Conservation (phyloP, 2,329 filamentous ascomycete species). For the Arthrinium puccinioides region DNA sequence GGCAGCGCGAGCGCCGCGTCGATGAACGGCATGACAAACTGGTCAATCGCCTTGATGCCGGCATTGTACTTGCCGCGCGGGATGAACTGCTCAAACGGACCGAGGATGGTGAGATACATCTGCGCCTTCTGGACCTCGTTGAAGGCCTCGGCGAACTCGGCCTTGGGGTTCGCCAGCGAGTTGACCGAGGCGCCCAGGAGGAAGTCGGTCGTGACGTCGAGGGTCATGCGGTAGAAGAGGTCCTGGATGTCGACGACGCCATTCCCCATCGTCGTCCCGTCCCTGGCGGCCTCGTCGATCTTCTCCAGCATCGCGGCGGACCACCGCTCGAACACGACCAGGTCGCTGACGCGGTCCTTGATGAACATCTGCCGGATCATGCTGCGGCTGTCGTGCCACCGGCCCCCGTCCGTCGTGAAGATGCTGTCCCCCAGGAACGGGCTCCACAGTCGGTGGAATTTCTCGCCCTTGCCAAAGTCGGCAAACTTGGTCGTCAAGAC, state of each 20-base stretch:
- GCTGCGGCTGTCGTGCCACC: conserved; percentile 47
- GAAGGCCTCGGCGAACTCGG: conserved; percentile 62
- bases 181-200: conserved; percentile 5
- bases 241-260: conserved; percentile 48
- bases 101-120: conserved; percentile 44
- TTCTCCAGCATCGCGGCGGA: conserved; percentile 49
- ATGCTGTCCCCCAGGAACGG: conserved; percentile 49
- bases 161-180: conserved; percentile 22
- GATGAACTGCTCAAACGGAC: conserved; percentile 1
- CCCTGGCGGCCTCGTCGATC: conserved; percentile 54
- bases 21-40: conserved; percentile 65
- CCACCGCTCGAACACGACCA: conserved; percentile 54
- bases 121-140: conserved; percentile 62
- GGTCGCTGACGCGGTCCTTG: conserved; percentile 37
- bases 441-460: conserved; percentile 33
- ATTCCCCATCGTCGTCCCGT: conserved; percentile 55
- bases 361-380: conserved; percentile 48
- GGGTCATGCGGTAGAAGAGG: conserved; percentile 58
- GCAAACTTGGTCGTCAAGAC: conserved; percentile 49
- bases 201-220: conserved; percentile 37
- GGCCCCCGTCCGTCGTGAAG: conserved; percentile 43
- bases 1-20: conserved; percentile 56
- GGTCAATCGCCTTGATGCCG: conserved; percentile 59
- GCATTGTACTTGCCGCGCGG: conserved; percentile 40
- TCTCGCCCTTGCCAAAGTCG: conserved; percentile 40